Conservation (phyloP, 345 rosid genomes). For the Salix dunnii region DNA sequence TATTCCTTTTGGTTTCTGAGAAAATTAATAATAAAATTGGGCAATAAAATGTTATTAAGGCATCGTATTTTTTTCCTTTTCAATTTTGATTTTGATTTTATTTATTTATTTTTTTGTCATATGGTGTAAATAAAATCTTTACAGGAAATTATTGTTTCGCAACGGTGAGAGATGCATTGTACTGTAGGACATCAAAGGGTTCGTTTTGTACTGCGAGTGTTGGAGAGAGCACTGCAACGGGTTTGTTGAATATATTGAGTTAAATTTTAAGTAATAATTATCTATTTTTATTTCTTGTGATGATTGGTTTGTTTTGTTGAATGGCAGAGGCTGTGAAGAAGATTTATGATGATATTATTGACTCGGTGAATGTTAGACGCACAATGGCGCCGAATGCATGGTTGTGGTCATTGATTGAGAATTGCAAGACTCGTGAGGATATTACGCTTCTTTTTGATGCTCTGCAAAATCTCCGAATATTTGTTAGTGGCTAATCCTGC, state of each 20-base stretch:
- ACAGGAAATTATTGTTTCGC: conserved; percentile 6
- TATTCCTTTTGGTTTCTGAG: background rate
- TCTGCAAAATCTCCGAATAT: conserved; percentile 64
- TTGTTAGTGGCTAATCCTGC: conserved; percentile 47
- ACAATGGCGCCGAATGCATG: conserved; percentile 84
- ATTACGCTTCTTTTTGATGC: conserved; percentile 60
- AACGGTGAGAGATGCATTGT: background rate
- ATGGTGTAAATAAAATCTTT: too few species aligned
- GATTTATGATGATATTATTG: conserved; percentile 50
- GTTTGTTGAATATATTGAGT: conserved; percentile 26
- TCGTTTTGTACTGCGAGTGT: conserved; percentile 35
- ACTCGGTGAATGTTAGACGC: conserved; percentile 54
- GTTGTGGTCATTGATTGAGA: conserved; percentile 72
- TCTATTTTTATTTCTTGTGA: too few species aligned
- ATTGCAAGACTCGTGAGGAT: conserved; percentile 62
- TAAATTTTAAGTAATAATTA: background rate
- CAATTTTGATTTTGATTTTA: too few species aligned
- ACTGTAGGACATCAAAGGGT: conserved; percentile 23
- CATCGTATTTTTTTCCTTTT: too few species aligned
- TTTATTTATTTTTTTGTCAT: too few species aligned
- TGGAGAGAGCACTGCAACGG: conserved; percentile 38
- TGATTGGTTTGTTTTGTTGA: conserved; percentile 5
- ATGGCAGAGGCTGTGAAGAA: conserved; percentile 71
- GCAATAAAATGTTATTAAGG: background rate
- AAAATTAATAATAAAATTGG: background rate